Conservation (phyloP, 352 stramenopile genomes). For the Globisporangium nodosum region DNA sequence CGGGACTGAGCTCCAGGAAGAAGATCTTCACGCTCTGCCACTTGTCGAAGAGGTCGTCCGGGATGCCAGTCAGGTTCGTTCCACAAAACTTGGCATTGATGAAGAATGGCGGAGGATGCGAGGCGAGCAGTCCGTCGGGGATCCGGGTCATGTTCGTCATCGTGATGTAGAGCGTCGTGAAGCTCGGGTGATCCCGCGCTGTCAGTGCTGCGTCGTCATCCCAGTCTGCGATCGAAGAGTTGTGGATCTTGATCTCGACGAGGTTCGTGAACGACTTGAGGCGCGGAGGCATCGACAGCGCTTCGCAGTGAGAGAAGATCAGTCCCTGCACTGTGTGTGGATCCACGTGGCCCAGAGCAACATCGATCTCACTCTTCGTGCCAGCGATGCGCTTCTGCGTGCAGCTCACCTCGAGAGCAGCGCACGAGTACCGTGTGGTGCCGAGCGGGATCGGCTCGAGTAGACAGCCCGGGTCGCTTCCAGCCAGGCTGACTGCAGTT, state of each 20-base stretch:
- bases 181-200: not conserved
- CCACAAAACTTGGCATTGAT: constrained; percentile 7
- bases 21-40: constrained; percentile 8
- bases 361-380: not conserved
- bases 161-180: constrained; percentile 3
- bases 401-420: constrained; percentile 16
- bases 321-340: constrained; percentile 1
- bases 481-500: not conserved
- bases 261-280: constrained; percentile 13
- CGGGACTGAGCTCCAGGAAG: constrained; percentile 8
- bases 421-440: constrained; percentile 10
- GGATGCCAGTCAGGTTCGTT: constrained; percentile 15
- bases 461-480: constrained; percentile 5
- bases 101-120: constrained; percentile 1
- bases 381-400: constrained; percentile 1
- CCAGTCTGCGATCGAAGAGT: constrained; percentile 17
- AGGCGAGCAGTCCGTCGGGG: constrained; percentile 3
- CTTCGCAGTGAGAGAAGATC: constrained; percentile 14
- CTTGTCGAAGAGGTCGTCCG: constrained; percentile 5
- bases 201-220: constrained; percentile 7
- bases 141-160: constrained; percentile 4
- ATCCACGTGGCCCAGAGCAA: not conserved
- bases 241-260: constrained; percentile 16
- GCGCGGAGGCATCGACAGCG: constrained; percentile 7
- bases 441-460: constrained; percentile 17